Conservation (phyloP, 164 flowering plant genomes). For the Dillenia turbinata region DNA sequence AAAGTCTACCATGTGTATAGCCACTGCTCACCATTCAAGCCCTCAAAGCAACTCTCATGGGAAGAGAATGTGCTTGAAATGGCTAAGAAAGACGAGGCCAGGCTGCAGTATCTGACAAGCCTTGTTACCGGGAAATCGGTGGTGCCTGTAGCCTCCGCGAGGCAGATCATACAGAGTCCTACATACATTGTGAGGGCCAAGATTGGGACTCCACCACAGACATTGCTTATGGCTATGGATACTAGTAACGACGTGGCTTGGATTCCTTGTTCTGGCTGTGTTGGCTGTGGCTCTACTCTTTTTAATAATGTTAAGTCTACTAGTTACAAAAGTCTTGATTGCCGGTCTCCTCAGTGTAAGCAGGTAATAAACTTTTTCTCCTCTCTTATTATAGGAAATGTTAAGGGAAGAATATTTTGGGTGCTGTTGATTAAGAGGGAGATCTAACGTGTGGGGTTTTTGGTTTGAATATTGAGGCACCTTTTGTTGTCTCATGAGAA, state of each 20-base stretch:
- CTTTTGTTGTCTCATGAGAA: too few species aligned
- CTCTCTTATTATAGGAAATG: too few species aligned
- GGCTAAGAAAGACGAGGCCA: conserved; percentile 30
- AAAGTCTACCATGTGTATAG: conserved; percentile 47
- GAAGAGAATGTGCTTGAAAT: conserved; percentile 36
- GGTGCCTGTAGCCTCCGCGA: conserved; percentile 75
- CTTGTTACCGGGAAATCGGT: conserved; percentile 38
- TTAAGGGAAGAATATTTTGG: too few species aligned
- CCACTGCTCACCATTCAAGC: conserved; percentile 43
- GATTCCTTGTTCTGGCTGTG: conserved; percentile 85
- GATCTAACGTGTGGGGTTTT: too few species aligned
- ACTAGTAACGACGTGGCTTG: conserved; percentile 86
- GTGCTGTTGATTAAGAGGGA: too few species aligned
- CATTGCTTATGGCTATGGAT: conserved; percentile 75
- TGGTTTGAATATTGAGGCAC: too few species aligned
- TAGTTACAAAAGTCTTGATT: conserved; percentile 47
- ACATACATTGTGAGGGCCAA: conserved; percentile 65
- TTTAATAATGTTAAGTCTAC: conserved; percentile 49
- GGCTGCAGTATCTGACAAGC: conserved; percentile 41
- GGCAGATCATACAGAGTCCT: conserved; percentile 61
- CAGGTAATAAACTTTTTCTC: conserved; percentile 40
- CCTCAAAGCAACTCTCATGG: conserved; percentile 31
- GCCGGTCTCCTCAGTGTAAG: conserved; percentile 60
- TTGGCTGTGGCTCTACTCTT: conserved; percentile 57
- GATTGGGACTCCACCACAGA: conserved; percentile 80